Percentiles rank a stretch among this genome's conserved stretches.
phyloP scores from a whole-genome alignment of 257 asterid genomes.

The Lycium barbarum region DNA sequence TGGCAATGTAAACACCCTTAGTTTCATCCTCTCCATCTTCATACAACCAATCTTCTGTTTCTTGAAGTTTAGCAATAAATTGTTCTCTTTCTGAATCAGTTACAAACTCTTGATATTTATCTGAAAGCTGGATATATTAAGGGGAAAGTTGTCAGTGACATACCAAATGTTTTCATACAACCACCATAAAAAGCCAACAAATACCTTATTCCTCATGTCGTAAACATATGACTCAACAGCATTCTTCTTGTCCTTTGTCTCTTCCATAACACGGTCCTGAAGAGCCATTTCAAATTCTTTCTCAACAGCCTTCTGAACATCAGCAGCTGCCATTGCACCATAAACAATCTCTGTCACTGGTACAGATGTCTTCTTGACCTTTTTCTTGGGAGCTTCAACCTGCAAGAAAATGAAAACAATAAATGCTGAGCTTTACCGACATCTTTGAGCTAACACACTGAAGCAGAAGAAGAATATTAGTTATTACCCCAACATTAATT shows the following conservation, averaged over 20 bases:
- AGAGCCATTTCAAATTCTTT: slow-evolving; percentile 96
- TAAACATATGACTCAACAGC: slow-evolving; percentile 97
- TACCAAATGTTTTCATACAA: background rate
- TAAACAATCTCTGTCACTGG: slow-evolving; percentile 75
- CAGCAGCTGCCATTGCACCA: slow-evolving; percentile 75
- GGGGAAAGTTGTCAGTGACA: background rate
- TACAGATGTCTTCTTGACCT: slow-evolving; percentile 76
- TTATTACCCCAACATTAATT: slow-evolving; percentile 1
- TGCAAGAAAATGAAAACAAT: slow-evolving; percentile 5
- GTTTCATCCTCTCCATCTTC: slow-evolving; percentile 98
- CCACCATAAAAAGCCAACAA: background rate
- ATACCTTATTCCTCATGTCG: slow-evolving; percentile 91
- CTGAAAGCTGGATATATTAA: slow-evolving; percentile 65
- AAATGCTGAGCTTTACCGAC: background rate
- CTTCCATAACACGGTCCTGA: slow-evolving; percentile 99
- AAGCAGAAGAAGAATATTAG: background rate
- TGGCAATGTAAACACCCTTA: slow-evolving; percentile 70
- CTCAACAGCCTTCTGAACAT: slow-evolving; percentile 87
- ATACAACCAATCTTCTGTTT: slow-evolving; percentile 94
- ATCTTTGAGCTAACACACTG: background rate
- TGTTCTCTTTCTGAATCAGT: slow-evolving; percentile 79
- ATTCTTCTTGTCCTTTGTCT: slow-evolving; percentile 94
- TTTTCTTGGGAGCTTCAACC: slow-evolving; percentile 83
- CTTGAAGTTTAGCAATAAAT: slow-evolving; percentile 74
- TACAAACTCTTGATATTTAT: slow-evolving; percentile 71